Conservation (phyloP, 352 stramenopile genomes). For the Pythium sp. region DNA sequence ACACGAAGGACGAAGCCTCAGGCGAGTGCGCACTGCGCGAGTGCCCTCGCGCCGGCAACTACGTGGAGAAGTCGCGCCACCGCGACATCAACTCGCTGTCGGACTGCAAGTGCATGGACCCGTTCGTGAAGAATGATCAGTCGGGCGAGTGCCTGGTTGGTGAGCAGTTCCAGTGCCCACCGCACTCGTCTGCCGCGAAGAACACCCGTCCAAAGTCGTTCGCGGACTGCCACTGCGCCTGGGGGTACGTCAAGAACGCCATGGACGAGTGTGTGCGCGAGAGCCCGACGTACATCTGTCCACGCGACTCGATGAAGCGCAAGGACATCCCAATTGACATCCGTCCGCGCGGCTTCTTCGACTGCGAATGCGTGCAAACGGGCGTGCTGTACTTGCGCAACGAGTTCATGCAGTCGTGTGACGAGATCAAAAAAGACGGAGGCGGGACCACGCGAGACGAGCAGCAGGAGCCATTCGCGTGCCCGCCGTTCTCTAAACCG, state of each 20-base stretch:
- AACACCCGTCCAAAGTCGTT: slow-evolving; percentile 44
- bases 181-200: slow-evolving; percentile 30
- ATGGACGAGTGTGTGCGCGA: slow-evolving; percentile 52
- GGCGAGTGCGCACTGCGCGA: slow-evolving; percentile 47
- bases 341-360: slow-evolving; percentile 61
- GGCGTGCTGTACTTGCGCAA: slow-evolving; percentile 46
- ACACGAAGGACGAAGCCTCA: slow-evolving; percentile 61
- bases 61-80: slow-evolving; percentile 43
- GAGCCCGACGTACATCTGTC: slow-evolving; percentile 54
- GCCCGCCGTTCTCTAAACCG: slow-evolving; percentile 54
- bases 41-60: slow-evolving; percentile 78
- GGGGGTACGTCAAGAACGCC: slow-evolving; percentile 56
- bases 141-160: slow-evolving; percentile 59
- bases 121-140: slow-evolving; percentile 69
- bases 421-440: slow-evolving; percentile 22
- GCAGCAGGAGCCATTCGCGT: slow-evolving; percentile 31
- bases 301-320: slow-evolving; percentile 49
- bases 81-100: slow-evolving; percentile 50
- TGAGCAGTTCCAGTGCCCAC: slow-evolving; percentile 33
- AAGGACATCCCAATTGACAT: slow-evolving; percentile 32
- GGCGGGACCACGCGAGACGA: slow-evolving; percentile 17
- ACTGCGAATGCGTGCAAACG: slow-evolving; percentile 59
- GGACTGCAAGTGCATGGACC: slow-evolving; percentile 62
- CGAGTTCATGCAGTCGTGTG: slow-evolving; percentile 55
- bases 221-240: slow-evolving; percentile 71